These are phyloP conservation scores for Epichloe gansuensis DNA, from an alignment of 2,329 filamentous ascomycete genomes.

Conservation along the genomic window DNA sequence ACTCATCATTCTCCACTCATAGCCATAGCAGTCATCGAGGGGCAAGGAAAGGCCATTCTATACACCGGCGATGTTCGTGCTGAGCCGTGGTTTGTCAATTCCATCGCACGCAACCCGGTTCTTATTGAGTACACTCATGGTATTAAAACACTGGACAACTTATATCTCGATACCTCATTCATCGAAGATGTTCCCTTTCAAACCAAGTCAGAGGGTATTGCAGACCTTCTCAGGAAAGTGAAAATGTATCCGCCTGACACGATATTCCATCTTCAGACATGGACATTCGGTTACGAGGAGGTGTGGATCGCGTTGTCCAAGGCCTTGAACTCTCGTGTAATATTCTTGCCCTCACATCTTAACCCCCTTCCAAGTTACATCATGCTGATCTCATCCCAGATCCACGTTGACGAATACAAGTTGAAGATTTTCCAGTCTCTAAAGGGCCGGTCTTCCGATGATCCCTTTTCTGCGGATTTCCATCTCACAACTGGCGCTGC, in stretches of 20 bases:
- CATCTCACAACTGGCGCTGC: conserved; percentile 47
- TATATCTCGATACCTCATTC: conserved; percentile 87
- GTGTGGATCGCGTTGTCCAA: conserved; percentile 76
- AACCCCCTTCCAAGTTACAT: background rate
- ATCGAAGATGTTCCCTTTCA: conserved; percentile 34
- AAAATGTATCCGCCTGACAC: conserved; percentile 58
- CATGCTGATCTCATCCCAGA: conserved; percentile 25
- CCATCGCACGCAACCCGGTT: conserved; percentile 56
- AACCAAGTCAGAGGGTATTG: conserved; percentile 61
- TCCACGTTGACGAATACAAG: conserved; percentile 80
- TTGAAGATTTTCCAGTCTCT: conserved; percentile 59
- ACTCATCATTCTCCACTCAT: background rate
- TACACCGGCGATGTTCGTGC: conserved; percentile 86
- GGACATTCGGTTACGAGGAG: conserved; percentile 86
- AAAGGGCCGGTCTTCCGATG: conserved; percentile 28
- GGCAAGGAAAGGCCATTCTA: conserved; percentile 55
- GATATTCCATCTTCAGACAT: conserved; percentile 72
- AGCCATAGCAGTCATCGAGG: conserved; percentile 56
- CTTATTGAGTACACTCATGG: conserved; percentile 63
- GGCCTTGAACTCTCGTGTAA: conserved; percentile 51
- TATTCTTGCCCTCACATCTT: background rate
- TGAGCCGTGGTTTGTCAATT: conserved; percentile 76
- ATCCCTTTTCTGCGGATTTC: conserved; percentile 25
- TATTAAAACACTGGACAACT: conserved; percentile 56
- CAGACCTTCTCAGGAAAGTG: conserved; percentile 60